Conservation (phyloP, 2,329 filamentous ascomycete species). For the Fusarium fujikuroi region DNA sequence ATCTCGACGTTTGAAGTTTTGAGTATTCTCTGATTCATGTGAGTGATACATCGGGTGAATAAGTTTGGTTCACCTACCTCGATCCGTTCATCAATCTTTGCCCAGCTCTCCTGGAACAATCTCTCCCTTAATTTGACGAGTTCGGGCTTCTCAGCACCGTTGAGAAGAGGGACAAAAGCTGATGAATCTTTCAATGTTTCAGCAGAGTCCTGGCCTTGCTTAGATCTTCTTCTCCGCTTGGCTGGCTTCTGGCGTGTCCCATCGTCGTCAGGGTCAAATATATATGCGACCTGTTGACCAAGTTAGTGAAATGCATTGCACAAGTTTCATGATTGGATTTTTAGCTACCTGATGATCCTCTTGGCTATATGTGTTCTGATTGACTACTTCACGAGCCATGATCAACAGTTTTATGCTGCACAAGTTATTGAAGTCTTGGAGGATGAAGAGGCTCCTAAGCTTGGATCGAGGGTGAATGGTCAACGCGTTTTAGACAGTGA, state of each 20-base stretch:
- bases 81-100: slow-evolving; percentile 70
- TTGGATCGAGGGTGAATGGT: slow-evolving; percentile 9
- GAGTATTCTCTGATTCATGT: slow-evolving; percentile 60
- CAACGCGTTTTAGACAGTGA: slow-evolving; percentile 37
- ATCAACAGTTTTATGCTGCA: neutral
- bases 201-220: slow-evolving; percentile 46
- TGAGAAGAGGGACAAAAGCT: slow-evolving; percentile 64
- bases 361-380: slow-evolving; percentile 47
- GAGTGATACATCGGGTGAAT: slow-evolving; percentile 38
- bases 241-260: slow-evolving; percentile 53
- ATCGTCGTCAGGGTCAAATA: slow-evolving; percentile 65
- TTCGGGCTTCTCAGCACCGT: slow-evolving; percentile 62
- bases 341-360: slow-evolving; percentile 58
- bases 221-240: slow-evolving; percentile 68
- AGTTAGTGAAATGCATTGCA: slow-evolving; percentile 23
- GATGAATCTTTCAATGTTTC: slow-evolving; percentile 32
- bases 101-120: slow-evolving; percentile 73
- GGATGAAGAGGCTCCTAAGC: slow-evolving; percentile 13
- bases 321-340: neutral
- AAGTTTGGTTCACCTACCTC: slow-evolving; percentile 50
- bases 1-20: slow-evolving; percentile 70
- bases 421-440: neutral
- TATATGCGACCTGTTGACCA: slow-evolving; percentile 65
- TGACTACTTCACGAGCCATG: slow-evolving; percentile 41
- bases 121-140: slow-evolving; percentile 65